Evolutionary conservation across 768 basidiomycete species (phyloP).

Genomic region (Leucocoprinus birnbaumii): DNA sequence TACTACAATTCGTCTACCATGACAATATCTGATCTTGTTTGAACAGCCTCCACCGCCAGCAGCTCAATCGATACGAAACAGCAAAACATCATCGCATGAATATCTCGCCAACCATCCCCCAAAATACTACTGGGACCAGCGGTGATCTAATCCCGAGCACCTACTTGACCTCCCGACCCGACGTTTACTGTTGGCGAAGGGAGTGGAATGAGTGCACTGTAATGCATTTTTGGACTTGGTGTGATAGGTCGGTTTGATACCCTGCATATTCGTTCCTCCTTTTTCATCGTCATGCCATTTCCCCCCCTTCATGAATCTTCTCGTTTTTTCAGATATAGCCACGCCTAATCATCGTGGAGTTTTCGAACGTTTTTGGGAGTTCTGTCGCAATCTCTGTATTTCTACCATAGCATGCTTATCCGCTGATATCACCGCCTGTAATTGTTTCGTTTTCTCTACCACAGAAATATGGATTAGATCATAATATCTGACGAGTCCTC

Average conservation of each 20-base stretch:
- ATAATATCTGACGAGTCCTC: too few species aligned
- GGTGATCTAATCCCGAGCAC: neutral
- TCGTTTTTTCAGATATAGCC: neutral
- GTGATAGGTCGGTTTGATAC: neutral
- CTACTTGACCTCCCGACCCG: neutral
- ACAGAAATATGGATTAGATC: too few species aligned
- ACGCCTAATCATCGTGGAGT: neutral
- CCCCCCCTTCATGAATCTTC: neutral
- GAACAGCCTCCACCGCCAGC: conserved; percentile 4
- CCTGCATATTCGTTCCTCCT: neutral
- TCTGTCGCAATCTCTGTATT: conserved; percentile 5
- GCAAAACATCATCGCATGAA: conserved; percentile 23
- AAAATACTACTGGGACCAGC: conserved; percentile 29
- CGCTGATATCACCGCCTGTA: neutral
- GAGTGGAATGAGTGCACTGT: too few species aligned
- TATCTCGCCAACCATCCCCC: conserved; percentile 25
- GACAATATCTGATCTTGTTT: neutral
- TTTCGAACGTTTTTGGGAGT: neutral
- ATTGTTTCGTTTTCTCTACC: too few species aligned
- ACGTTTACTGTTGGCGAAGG: too few species aligned
- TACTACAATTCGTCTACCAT: neutral
- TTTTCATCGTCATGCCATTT: neutral
- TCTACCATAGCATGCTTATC: neutral
- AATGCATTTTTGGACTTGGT: neutral
- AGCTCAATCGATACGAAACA: conserved; percentile 12